Evolutionary conservation across 2,329 filamentous ascomycete species (phyloP).

Genomic region (Beauveria medogensis): DNA sequence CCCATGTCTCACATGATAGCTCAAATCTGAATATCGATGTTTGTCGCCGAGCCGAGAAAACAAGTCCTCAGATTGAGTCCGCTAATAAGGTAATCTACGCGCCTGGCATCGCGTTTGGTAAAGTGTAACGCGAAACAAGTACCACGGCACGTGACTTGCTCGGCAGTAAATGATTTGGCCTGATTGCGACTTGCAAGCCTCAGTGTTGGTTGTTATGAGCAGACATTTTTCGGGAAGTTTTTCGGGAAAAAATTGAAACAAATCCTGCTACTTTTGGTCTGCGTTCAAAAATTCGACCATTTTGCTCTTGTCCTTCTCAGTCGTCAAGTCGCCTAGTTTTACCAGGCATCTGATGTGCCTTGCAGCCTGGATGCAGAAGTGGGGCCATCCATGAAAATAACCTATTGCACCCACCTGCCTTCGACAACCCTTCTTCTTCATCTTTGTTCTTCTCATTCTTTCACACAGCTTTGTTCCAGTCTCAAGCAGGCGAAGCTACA

Average conservation of each 20-base stretch:
- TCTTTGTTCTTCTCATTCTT: neutral
- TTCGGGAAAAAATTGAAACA: too few relatives aligned
- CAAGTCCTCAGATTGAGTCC: neutral
- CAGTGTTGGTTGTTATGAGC: neutral
- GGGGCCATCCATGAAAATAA: neutral
- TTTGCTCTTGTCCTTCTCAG: neutral
- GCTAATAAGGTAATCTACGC: neutral
- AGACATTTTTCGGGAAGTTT: neutral
- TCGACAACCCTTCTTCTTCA: neutral
- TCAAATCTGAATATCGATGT: neutral
- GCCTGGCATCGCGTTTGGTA: conserved; percentile 3
- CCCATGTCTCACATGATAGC: neutral
- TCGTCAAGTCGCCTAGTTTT: neutral
- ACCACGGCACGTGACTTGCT: conserved; percentile 21
- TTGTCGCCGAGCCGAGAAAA: neutral
- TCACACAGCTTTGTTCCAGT: neutral
- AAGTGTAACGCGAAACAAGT: conserved; percentile 22
- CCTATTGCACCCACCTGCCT: neutral
- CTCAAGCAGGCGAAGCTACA: neutral
- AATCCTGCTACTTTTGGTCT: too few relatives aligned
- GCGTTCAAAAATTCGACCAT: neutral
- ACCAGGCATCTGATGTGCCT: neutral
- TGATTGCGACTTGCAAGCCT: neutral
- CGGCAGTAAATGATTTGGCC: neutral
- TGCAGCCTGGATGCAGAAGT: conserved; percentile 8